Conservation (phyloP, 192 early-diverging fungal genomes). For the Entomortierella parvispora region DNA sequence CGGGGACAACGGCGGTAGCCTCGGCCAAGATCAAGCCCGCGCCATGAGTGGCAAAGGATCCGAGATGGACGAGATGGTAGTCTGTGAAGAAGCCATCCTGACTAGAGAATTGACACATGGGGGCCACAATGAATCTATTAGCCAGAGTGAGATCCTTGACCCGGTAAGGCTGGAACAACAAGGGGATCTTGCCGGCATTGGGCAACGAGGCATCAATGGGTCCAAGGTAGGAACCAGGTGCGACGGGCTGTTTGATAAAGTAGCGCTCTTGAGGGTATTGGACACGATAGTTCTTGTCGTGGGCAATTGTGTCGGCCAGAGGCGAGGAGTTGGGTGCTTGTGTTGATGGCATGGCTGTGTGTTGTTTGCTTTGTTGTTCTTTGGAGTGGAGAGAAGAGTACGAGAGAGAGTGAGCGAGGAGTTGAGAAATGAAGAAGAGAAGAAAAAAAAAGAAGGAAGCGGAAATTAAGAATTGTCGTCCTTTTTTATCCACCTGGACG, state of each 20-base stretch:
- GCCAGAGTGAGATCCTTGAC: constrained; percentile 69
- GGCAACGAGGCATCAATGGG: neutral
- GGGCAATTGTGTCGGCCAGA: neutral
- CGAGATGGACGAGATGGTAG: constrained; percentile 68
- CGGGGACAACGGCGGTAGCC: constrained; percentile 67
- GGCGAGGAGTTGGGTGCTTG: too few species aligned
- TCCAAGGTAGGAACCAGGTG: constrained; percentile 1
- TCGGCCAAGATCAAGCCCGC: constrained; percentile 83
- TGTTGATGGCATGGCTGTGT: too few species aligned
- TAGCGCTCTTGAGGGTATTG: constrained; percentile 5
- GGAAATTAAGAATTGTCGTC: too few species aligned
- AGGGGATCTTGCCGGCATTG: neutral
- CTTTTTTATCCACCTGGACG: too few species aligned
- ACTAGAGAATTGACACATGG: constrained; percentile 79
- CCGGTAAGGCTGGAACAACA: constrained; percentile 69
- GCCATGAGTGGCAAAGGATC: constrained; percentile 76
- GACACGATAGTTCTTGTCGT: neutral
- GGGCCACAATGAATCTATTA: constrained; percentile 79
- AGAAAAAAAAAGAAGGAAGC: too few species aligned
- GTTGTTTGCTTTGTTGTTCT: too few species aligned
- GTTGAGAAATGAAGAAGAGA: too few species aligned
- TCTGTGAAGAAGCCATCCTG: constrained; percentile 69
- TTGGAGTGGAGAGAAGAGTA: too few species aligned
- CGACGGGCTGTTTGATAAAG: neutral
- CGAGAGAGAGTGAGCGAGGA: too few species aligned